These are phyloP conservation scores for Hemerocallis citrina DNA, from an alignment of 106 monocot genomes.

Conservation along the genomic window DNA sequence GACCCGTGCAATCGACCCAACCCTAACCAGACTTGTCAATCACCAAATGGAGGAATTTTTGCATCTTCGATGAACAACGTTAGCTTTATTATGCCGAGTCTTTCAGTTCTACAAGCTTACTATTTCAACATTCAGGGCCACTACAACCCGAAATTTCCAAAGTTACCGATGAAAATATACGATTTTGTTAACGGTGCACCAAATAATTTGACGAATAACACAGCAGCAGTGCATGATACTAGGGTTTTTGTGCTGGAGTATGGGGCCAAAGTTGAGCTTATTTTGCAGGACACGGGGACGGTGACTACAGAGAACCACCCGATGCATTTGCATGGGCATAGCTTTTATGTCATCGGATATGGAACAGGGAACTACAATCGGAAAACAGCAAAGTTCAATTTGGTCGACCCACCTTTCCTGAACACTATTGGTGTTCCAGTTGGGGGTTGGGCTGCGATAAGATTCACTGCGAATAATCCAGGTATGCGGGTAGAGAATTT, in stretches of 20 bases:
- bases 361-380: slow-evolving; percentile 39
- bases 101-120: slow-evolving; percentile 23
- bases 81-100: slow-evolving; percentile 14
- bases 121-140: slow-evolving; percentile 1
- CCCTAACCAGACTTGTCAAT: slow-evolving; percentile 24
- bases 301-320: slow-evolving; percentile 40
- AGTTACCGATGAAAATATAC: background rate
- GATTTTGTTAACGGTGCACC: slow-evolving; percentile 18
- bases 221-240: slow-evolving; percentile 7
- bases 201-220: slow-evolving; percentile 22
- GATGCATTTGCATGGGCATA: slow-evolving; percentile 40
- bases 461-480: slow-evolving; percentile 47
- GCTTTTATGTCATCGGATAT: slow-evolving; percentile 36
- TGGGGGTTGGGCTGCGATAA: slow-evolving; percentile 44
- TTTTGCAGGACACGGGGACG: slow-evolving; percentile 34
- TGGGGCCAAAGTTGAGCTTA: slow-evolving; percentile 21
- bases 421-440: slow-evolving; percentile 41
- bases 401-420: slow-evolving; percentile 32
- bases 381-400: slow-evolving; percentile 10
- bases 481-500: slow-evolving; percentile 2
- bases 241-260: slow-evolving; percentile 18
- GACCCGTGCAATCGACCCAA: slow-evolving; percentile 12
- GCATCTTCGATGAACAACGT: slow-evolving; percentile 33
- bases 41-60: slow-evolving; percentile 14
- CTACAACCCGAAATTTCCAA: slow-evolving; percentile 5